phyloP scores from a whole-genome alignment of 106 monocot species.

The Xerophyta viscosa region DNA sequence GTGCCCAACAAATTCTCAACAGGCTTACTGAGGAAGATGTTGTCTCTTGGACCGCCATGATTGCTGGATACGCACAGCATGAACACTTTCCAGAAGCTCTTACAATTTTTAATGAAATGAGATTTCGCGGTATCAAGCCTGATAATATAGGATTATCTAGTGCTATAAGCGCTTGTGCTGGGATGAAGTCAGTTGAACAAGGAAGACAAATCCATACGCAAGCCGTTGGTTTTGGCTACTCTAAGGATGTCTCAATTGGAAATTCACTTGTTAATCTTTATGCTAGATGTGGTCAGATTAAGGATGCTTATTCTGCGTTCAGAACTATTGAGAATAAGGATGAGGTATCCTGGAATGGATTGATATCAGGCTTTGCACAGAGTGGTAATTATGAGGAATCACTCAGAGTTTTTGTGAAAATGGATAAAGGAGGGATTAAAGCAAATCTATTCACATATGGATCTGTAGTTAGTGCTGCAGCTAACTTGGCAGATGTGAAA shows the following conservation, averaged over 20 bases:
- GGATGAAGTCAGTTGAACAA: slow-evolving; percentile 41
- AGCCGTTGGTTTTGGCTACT: slow-evolving; percentile 41
- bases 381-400: slow-evolving; percentile 69
- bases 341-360: slow-evolving; percentile 83
- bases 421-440: slow-evolving; percentile 37
- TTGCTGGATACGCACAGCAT: slow-evolving; percentile 71
- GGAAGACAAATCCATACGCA: slow-evolving; percentile 71
- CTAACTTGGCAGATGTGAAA: slow-evolving; percentile 63
- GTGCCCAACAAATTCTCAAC: slow-evolving; percentile 46
- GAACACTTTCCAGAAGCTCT: slow-evolving; percentile 65
- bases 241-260: slow-evolving; percentile 60
- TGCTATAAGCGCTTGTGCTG: slow-evolving; percentile 72
- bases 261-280: slow-evolving; percentile 75
- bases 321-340: slow-evolving; percentile 32
- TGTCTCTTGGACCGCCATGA: slow-evolving; percentile 89
- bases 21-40: slow-evolving; percentile 52
- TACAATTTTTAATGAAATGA: slow-evolving; percentile 56
- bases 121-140: slow-evolving; percentile 27
- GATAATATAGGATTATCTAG: slow-evolving; percentile 75
- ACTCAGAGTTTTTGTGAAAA: slow-evolving; percentile 43
- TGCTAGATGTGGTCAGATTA: slow-evolving; percentile 53
- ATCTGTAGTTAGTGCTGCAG: slow-evolving; percentile 50
- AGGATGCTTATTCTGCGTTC: slow-evolving; percentile 59
- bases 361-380: slow-evolving; percentile 83
- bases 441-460: slow-evolving; percentile 68